phyloP scores from a whole-genome alignment of 805 yeast species.

The Isabelozyma pseudorhagii region DNA sequence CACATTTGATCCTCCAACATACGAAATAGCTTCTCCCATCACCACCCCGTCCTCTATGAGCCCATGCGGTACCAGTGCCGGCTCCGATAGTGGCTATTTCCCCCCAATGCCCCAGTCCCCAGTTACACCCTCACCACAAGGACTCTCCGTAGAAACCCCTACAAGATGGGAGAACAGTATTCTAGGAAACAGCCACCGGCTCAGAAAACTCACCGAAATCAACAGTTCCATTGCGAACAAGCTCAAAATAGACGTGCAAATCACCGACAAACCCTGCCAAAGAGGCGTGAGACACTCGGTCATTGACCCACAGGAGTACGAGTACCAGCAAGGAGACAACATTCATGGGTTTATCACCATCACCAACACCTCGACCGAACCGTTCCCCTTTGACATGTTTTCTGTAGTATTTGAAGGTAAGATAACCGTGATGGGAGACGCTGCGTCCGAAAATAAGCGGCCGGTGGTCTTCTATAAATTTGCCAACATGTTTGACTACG shows the following conservation, averaged over 20 bases:
- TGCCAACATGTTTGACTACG: constrained; percentile 28
- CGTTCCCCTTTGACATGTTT: constrained; percentile 24
- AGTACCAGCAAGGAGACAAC: constrained; percentile 25
- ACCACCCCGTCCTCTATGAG: not conserved
- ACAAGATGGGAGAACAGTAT: constrained; percentile 26
- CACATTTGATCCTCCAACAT: constrained; percentile 19
- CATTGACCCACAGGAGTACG: constrained; percentile 14
- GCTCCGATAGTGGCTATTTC: constrained; percentile 11
- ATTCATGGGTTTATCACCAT: constrained; percentile 22
- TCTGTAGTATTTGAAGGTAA: constrained; percentile 27
- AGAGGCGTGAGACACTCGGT: constrained; percentile 13
- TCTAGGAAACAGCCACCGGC: constrained; percentile 22
- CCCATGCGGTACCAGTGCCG: not conserved
- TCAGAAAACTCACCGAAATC: constrained; percentile 16
- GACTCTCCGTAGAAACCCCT: constrained; percentile 1
- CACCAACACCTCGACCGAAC: constrained; percentile 11
- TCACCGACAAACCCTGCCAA: constrained; percentile 14
- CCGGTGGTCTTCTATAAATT: constrained; percentile 24
- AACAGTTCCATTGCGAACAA: constrained; percentile 12
- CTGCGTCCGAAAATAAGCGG: constrained; percentile 9
- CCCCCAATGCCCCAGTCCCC: not conserved
- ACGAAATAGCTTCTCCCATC: constrained; percentile 9
- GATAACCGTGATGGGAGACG: constrained; percentile 18
- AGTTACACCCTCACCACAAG: not conserved
- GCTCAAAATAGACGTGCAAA: constrained; percentile 14